Evolutionary conservation across 805 yeast genomes (phyloP).

Genomic region (Yarrowia porcina): DNA sequence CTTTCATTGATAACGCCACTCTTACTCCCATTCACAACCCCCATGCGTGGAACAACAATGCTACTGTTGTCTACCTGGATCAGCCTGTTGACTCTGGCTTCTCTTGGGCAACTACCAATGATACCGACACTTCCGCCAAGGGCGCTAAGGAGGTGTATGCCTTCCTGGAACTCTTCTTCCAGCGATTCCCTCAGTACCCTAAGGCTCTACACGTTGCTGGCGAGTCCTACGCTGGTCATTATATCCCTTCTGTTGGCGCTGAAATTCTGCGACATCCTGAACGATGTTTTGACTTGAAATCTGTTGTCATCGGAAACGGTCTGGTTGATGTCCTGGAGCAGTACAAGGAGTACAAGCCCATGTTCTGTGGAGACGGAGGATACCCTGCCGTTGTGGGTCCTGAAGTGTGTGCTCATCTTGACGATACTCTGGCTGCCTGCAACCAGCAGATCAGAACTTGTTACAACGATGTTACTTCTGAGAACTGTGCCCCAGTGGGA

Average conservation of each 20-base stretch:
- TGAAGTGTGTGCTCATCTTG: constrained; percentile 59
- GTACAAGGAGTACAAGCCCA: constrained; percentile 74
- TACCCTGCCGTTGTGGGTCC: constrained; percentile 59
- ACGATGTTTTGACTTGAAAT: constrained; percentile 60
- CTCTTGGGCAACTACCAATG: constrained; percentile 41
- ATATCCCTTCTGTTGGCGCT: constrained; percentile 73
- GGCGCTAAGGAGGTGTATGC: constrained; percentile 77
- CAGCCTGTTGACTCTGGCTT: constrained; percentile 81
- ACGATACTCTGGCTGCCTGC: background rate
- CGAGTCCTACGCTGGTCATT: constrained; percentile 81
- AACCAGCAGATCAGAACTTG: background rate
- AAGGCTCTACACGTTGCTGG: constrained; percentile 72
- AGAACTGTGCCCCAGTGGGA: background rate
- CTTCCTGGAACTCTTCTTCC: constrained; percentile 68
- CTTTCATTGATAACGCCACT: constrained; percentile 49
- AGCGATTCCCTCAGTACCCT: constrained; percentile 48
- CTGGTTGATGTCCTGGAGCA: constrained; percentile 72
- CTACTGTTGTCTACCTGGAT: constrained; percentile 74
- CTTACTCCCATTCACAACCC: constrained; percentile 64
- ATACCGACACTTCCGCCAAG: constrained; percentile 60
- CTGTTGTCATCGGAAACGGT: constrained; percentile 87
- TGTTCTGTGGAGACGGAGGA: constrained; percentile 92
- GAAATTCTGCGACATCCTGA: constrained; percentile 60
- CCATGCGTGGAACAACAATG: constrained; percentile 73
- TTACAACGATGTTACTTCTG: background rate